Percentiles rank a stretch among this genome's conserved stretches.
Evolutionary conservation across 352 stramenopile genomes (phyloP).

Genomic region (Peronospora belbahrii): DNA sequence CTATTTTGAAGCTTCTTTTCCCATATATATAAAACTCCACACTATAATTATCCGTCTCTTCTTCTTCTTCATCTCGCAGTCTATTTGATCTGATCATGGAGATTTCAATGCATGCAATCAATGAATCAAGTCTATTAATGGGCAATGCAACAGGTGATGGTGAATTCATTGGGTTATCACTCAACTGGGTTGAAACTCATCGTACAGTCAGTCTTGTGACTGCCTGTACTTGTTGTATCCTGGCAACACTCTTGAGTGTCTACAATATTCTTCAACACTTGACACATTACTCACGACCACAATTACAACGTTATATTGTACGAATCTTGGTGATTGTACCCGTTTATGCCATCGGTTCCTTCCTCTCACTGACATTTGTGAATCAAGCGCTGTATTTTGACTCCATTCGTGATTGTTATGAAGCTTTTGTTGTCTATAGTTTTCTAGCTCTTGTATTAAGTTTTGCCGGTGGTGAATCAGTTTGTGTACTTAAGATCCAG

Average conservation of each 20-base stretch:
- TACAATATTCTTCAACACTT: conserved; percentile 87
- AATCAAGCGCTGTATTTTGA: conserved; percentile 80
- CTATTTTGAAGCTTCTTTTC: too few relatives aligned
- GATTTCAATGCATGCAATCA: conserved; percentile 33
- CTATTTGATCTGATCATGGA: too few relatives aligned
- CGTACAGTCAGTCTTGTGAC: conserved; percentile 44
- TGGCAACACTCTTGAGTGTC: conserved; percentile 53
- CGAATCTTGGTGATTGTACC: conserved; percentile 84
- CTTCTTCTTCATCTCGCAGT: too few relatives aligned
- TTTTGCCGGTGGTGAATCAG: conserved; percentile 81
- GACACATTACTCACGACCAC: conserved; percentile 71
- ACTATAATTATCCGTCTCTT: too few relatives aligned
- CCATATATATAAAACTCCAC: too few relatives aligned
- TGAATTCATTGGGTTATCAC: conserved; percentile 45
- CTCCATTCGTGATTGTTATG: conserved; percentile 86
- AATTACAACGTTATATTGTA: conserved; percentile 84
- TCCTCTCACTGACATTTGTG: conserved; percentile 76
- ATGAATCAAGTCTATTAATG: conserved; percentile 56
- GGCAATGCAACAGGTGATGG: conserved; percentile 63
- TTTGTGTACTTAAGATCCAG: conserved; percentile 86
- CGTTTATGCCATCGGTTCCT: conserved; percentile 79
- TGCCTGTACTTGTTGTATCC: conserved; percentile 44
- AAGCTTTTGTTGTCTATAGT: conserved; percentile 90
- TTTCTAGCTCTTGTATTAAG: conserved; percentile 88
- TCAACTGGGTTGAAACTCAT: conserved; percentile 71